Conservation (phyloP, 306 rosid genomes). For the Begonia fuchsioides region DNA sequence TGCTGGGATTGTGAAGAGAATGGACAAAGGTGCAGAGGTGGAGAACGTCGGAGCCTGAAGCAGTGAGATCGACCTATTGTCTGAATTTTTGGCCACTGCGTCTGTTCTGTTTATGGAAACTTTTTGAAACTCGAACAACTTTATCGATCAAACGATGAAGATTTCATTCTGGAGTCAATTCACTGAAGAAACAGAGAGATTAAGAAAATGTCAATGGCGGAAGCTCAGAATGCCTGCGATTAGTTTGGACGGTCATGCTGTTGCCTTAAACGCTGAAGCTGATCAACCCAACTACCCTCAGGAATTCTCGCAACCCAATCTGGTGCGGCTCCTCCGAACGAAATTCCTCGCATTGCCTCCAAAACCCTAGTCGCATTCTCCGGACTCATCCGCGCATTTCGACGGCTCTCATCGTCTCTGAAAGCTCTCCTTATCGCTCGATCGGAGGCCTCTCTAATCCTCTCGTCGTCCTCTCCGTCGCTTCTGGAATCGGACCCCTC, state of each 20-base stretch:
- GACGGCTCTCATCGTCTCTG: slow-evolving; percentile 55
- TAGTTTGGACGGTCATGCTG: slow-evolving; percentile 10
- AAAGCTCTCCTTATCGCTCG: slow-evolving; percentile 44
- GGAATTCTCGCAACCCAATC: slow-evolving; percentile 52
- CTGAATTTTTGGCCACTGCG: too few relatives aligned
- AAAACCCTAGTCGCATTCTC: slow-evolving; percentile 66
- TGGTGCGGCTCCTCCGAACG: slow-evolving; percentile 52
- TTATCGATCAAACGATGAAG: background rate
- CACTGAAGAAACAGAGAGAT: background rate
- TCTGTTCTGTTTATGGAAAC: too few relatives aligned
- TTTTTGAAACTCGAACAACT: too few relatives aligned
- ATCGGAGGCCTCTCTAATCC: slow-evolving; percentile 25
- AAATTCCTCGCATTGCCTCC: slow-evolving; percentile 80
- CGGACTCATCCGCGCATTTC: slow-evolving; percentile 53
- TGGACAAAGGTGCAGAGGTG: slow-evolving; percentile 59
- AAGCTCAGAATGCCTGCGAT: too few relatives aligned
- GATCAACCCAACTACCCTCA: slow-evolving; percentile 64
- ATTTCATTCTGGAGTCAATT: background rate
- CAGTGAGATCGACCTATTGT: too few relatives aligned
- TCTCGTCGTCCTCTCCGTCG: slow-evolving; percentile 23
- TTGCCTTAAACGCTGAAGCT: slow-evolving; percentile 35
- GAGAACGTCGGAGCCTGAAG: slow-evolving; percentile 65
- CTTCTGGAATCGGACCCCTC: slow-evolving; percentile 23
- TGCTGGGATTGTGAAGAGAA: slow-evolving; percentile 68
- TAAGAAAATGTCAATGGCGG: too few relatives aligned